Base-by-base conservation (phyloP, 2,329 filamentous ascomycete species). In the Cercospora sp. region DNA sequence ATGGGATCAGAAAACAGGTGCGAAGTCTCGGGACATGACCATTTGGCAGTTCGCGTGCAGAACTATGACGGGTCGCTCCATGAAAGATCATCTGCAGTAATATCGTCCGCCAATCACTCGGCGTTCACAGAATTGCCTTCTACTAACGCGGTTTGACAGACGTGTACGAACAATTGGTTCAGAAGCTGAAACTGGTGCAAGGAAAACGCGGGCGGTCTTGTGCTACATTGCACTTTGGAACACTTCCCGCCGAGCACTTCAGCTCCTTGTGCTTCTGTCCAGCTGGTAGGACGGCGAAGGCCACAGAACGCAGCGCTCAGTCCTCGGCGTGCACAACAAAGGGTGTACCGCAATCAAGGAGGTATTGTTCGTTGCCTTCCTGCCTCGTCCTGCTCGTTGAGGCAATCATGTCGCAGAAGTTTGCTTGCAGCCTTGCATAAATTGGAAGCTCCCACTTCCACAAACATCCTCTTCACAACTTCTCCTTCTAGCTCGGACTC, bases 181-280 rank as follows among this genome's bases (percentile, higher is more conserved):
- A 65, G 36, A 5, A 65, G 51, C 13, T 42, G 63, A 31, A 45
- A 60, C 36, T 60, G 63, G 63, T 60, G 53, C 63, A 51, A 51
- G 57, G 63, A 65, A 33, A 51, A 33, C n/a, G 40, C 31, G 42
- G 63, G 31, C 45, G 18, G 16, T 13, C 51, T 63, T 57, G 64
- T 63, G 45, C 33, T 12, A 63, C 58, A 6, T 53, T 42, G 42
- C 26, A 66, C 20, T 58, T 20, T 58, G 64, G 63, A 66, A 66
- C 64, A 58, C 59, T 18, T 60, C 53, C 16, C 31, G 18, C 16
- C 40, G 23, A 45, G 26, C 57, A 55, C 51, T 51, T 51, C 30
- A 64, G 62, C 62, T 40, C 36, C 36, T 40, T 40, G 36, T 40
- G 36, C 36, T n/a, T 40, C 36, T 40, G 36, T 40, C 36, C 36